Evolutionary conservation across 106 monocot genomes (phyloP).

Genomic region (Allium fistulosum): DNA sequence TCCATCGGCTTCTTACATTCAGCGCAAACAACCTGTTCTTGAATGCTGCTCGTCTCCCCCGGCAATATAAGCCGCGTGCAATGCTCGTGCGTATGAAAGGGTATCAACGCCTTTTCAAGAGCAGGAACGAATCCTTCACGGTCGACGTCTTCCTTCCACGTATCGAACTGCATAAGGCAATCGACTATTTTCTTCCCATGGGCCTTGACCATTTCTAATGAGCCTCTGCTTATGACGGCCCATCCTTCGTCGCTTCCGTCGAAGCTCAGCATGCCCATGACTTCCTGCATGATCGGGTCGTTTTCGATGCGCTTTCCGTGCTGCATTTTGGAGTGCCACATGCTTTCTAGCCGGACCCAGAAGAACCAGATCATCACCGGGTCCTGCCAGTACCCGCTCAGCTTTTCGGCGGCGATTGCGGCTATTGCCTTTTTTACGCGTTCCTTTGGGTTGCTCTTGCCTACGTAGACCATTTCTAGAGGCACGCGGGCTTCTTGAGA

Average conservation of each 20-base stretch:
- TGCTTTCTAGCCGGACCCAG: conserved; percentile 83
- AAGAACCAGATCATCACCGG: conserved; percentile 80
- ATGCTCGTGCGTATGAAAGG: conserved; percentile 58
- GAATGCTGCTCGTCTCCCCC: conserved; percentile 29
- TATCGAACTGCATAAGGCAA: conserved; percentile 44
- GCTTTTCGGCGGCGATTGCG: conserved; percentile 37
- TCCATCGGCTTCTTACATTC: conserved; percentile 81
- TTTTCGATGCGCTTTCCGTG: conserved; percentile 35
- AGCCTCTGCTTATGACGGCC: conserved; percentile 60
- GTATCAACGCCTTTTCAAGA: conserved; percentile 43
- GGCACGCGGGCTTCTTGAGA: conserved; percentile 40
- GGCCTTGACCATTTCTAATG: conserved; percentile 38
- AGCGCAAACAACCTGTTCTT: conserved; percentile 60
- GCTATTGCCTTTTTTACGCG: conserved; percentile 28
- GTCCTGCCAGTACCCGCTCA: conserved; percentile 63
- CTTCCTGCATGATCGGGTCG: conserved; percentile 66
- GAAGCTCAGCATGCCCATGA: conserved; percentile 69
- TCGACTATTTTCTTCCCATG: conserved; percentile 47
- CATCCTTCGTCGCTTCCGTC: conserved; percentile 77
- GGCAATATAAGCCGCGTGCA: conserved; percentile 80
- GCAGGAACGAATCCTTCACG: conserved; percentile 51
- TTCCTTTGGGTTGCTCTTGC: conserved; percentile 83
- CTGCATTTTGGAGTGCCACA: conserved; percentile 82
- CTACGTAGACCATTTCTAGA: conserved; percentile 80
- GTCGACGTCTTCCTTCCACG: conserved; percentile 50